These are phyloP conservation scores for Tetracladium maxilliforme DNA, from an alignment of 2,329 filamentous ascomycete species.

Conservation along the genomic window DNA sequence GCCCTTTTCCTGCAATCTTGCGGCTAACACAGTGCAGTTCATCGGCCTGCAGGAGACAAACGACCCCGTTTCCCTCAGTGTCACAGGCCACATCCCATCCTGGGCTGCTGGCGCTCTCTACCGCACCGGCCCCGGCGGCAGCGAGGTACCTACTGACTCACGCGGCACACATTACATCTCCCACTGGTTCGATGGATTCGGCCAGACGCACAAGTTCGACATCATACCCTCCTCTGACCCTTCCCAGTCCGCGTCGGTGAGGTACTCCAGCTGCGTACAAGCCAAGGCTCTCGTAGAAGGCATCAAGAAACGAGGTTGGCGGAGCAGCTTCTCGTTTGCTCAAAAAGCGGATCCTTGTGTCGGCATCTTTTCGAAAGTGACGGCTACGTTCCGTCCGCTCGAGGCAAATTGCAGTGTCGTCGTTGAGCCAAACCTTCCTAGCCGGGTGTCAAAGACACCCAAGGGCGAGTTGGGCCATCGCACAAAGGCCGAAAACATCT, in stretches of 20 bases:
- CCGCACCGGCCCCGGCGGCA: slow-evolving; percentile 58
- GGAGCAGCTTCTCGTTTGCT: slow-evolving; percentile 47
- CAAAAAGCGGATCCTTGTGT: slow-evolving; percentile 62
- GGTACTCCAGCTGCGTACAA: slow-evolving; percentile 59
- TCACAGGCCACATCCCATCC: slow-evolving; percentile 52
- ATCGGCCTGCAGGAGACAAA: slow-evolving; percentile 51
- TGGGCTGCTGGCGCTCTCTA: slow-evolving; percentile 62
- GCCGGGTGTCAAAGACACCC: no score
- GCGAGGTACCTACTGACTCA: slow-evolving; percentile 40
- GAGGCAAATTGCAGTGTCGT: slow-evolving; percentile 50
- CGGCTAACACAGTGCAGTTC: slow-evolving; percentile 31
- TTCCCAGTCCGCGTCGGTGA: slow-evolving; percentile 26
- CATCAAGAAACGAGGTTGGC: slow-evolving; percentile 43
- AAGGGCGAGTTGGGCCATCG: slow-evolving; percentile 13
- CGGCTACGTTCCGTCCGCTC: slow-evolving; percentile 48
- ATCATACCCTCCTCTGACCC: slow-evolving; percentile 31
- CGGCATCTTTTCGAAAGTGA: slow-evolving; percentile 56
- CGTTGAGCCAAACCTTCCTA: slow-evolving; percentile 49
- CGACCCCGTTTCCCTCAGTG: slow-evolving; percentile 45
- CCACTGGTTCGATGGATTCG: slow-evolving; percentile 75
- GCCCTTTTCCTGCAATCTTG: slow-evolving; percentile 4
- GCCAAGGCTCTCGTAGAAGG: slow-evolving; percentile 46
- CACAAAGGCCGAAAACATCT: slow-evolving; percentile 31
- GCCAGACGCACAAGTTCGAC: slow-evolving; percentile 58
- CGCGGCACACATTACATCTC: slow-evolving; percentile 43